These are phyloP conservation scores for Eruca vesicaria DNA, from an alignment of 441 rosid genomes.

Conservation along the genomic window DNA sequence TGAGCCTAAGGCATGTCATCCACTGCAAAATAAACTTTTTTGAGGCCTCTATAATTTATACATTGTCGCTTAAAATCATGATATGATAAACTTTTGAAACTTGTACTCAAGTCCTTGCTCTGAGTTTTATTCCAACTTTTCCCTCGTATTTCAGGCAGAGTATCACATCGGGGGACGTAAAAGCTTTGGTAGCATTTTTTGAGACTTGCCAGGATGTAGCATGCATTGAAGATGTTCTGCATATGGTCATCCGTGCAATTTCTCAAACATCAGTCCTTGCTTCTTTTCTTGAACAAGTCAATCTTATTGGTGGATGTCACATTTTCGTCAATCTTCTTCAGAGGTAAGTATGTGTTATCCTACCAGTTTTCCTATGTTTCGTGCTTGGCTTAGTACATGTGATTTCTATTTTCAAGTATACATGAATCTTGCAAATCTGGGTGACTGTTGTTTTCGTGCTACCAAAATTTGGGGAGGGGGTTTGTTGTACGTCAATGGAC, in stretches of 20 bases:
- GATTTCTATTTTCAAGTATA: conserved; percentile 10
- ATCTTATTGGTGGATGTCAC: conserved; percentile 80
- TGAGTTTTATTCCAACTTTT: neutral
- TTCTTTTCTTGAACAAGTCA: conserved; percentile 91
- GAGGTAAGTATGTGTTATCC: conserved; percentile 50
- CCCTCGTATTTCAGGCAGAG: conserved; percentile 63
- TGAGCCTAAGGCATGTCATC: conserved; percentile 86
- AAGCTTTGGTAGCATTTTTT: conserved; percentile 77
- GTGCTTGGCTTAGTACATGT: conserved; percentile 3
- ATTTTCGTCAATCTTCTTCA: conserved; percentile 92
- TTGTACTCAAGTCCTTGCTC: conserved; percentile 16
- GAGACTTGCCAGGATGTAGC: conserved; percentile 93
- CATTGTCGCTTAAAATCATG: conserved; percentile 4
- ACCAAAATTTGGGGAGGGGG: conserved; percentile 4
- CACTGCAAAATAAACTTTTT: conserved; percentile 18
- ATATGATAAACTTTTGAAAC: conserved; percentile 5
- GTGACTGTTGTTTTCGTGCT: conserved; percentile 8
- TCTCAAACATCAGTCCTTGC: conserved; percentile 75
- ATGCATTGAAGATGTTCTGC: conserved; percentile 94
- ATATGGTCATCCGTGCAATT: conserved; percentile 91
- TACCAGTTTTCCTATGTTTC: conserved; percentile 4
- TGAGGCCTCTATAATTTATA: conserved; percentile 12
- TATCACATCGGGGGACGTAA: conserved; percentile 68
- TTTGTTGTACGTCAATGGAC: conserved; percentile 1
- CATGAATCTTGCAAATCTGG: conserved; percentile 16